Evolutionary conservation across 306 rosid genomes (phyloP), one percentile per base, ranked within the genome.

Genomic region (Rubus parviflorus): DNA sequence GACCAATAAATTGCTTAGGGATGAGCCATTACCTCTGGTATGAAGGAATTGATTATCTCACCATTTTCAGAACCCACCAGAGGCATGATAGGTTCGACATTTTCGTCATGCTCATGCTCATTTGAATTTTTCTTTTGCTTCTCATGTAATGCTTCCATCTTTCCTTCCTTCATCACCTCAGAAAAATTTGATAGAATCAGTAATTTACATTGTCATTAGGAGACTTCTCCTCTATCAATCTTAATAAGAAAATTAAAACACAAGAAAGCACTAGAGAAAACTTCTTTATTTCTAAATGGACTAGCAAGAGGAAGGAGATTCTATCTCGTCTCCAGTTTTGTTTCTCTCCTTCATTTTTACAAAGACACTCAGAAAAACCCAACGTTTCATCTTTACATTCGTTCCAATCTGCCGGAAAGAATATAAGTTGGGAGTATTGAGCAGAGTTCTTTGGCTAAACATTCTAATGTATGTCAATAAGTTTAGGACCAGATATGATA

Each of bases 341-440:
- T 17, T 6, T 15, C 76, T 56, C 81, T 56, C 23, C 30, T 74
- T 70, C 73, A 67, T 75, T 79, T 45, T 74, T 74, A 81, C 69
- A 74, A 15, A 20, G 38, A 74, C 72, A 42, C 74, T 75, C 78
- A 8, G 79, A 75, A 86, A 83, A 81, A 70, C 78, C 68, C 81
- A 65, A 68, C 19, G 41, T 72, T 48, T 77, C 82, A 45, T 75
- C 66, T 8, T 72, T 64, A 68, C 47, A 72, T 5, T 70, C 78
- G 61, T 41, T 72, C 40, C 56, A 71, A 74, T 38, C 73, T 37
- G 82, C 81, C 93, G 87, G 83, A 85, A 79, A 81, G 20, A 80
- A 48, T 37, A 77, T 17, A 43, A 17, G 4, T 23, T 46, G 58
- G 57, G 17, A 37, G n/a, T 54, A 20, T 53, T n/a, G 25, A 13